Base-by-base conservation (phyloP, 2,329 filamentous ascomycete genomes). In the Beauveria brongniartii region DNA sequence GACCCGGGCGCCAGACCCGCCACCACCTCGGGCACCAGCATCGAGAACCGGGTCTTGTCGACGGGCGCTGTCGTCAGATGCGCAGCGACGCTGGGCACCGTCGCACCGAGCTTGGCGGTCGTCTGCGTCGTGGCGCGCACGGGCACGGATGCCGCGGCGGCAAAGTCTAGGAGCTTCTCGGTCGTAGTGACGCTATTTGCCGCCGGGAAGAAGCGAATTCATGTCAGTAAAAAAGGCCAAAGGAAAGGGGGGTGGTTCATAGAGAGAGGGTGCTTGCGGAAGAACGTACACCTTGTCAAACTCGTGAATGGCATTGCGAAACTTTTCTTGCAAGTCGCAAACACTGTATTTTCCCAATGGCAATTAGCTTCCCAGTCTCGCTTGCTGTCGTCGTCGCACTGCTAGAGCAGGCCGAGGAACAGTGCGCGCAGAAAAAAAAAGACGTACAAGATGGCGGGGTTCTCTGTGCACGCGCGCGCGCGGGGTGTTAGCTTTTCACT, bases 251-350 rank as follows among this genome's bases (percentile, higher is more conserved):
- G 48, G 12, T 5, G 16, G 26, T 16, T 8, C 28, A 0, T 28
- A 34, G 22, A 14, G 50, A 37, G 28, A 47, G 28, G 43, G 10
- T 34, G 12, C 12, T 5, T 37, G 34, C 34, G 34, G 34, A 50
- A 51, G 8, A 9, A 71, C 78, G 62, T 79, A 90, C 86, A 97
- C 82, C 72, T 89, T 91, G 65, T 90, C 84, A 71, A 92, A 97
- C 71, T 95, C 87, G 76, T 88, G 84, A 68, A 97, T 96, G 61
- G 87, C 88, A 9, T 80, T 79, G 63, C 91, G 84, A 76, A 97
- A 97, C 74, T 92, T 95, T 67, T 97, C 93, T 77, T 97, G 93
- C 65, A 97, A 81, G 71, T 97, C 93, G 77, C 93, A 97, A 71
- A 97, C 84, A 69, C 92, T 97, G 60, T 26, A 20, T 37, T 37